A percentile compares a stretch with the other conserved stretches of the same genome.
Evolutionary conservation across 164 flowering plant genomes (phyloP).

Genomic region (Echeveria elegans): DNA sequence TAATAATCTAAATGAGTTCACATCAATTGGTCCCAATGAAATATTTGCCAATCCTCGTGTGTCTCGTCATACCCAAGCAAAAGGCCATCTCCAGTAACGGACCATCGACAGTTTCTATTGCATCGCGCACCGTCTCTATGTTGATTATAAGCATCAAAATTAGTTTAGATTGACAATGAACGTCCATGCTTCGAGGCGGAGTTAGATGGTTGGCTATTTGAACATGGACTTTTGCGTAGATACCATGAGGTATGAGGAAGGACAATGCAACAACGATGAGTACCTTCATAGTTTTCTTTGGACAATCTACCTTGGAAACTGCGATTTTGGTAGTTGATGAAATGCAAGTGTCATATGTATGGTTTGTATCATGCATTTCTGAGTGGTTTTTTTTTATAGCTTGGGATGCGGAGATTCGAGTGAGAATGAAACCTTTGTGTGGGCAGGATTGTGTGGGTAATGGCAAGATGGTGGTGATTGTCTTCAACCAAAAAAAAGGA

Average conservation of each 20-base stretch:
- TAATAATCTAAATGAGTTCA: too few relatives aligned
- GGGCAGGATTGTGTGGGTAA: neutral
- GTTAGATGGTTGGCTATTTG: constrained; percentile 16
- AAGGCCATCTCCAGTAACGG: constrained; percentile 10
- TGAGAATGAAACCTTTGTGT: neutral
- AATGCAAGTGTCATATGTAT: too few relatives aligned
- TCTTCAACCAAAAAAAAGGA: too few relatives aligned
- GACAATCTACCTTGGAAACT: too few relatives aligned
- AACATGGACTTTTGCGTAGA: neutral
- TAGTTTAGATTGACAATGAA: constrained; percentile 19
- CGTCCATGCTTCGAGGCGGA: constrained; percentile 11
- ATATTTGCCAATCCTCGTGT: constrained; percentile 8
- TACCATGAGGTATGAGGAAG: neutral
- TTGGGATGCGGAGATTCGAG: neutral
- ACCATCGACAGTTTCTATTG: constrained; percentile 15
- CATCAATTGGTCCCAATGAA: neutral
- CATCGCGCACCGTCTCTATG: constrained; percentile 10
- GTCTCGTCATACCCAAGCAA: constrained; percentile 12
- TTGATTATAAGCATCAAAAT: constrained; percentile 17
- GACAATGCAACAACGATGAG: neutral
- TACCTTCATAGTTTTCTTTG: neutral
- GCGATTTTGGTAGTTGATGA: too few relatives aligned
- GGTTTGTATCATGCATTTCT: neutral
- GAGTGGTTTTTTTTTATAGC: neutral
- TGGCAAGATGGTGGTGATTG: neutral